phyloP scores from a whole-genome alignment of 371 early-diverging fungal species.

The Mortierella polycephala region DNA sequence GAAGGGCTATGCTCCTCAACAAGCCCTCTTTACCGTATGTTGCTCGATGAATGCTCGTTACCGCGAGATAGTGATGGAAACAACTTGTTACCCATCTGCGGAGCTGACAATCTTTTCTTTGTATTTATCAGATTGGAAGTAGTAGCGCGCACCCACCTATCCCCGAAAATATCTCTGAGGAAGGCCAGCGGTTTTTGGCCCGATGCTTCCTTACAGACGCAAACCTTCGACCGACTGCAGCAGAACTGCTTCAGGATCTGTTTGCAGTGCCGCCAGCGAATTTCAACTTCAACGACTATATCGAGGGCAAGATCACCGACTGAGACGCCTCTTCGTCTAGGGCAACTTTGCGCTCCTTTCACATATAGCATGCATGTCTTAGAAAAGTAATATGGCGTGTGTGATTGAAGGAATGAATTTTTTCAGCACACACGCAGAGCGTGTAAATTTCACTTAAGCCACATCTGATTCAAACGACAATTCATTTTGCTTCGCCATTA shows the following conservation, averaged over 20 bases:
- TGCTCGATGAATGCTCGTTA: too few species aligned
- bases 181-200: slow-evolving; percentile 71
- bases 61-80: too few species aligned
- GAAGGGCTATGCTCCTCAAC: slow-evolving; percentile 74
- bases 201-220: slow-evolving; percentile 81
- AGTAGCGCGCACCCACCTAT: slow-evolving; percentile 71
- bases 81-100: background rate
- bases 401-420: too few species aligned
- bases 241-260: slow-evolving; percentile 63
- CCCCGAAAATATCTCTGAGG: slow-evolving; percentile 71
- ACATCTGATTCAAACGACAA: too few species aligned
- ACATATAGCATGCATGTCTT: too few species aligned
- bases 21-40: slow-evolving; percentile 76
- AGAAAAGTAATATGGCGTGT: too few species aligned
- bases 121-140: slow-evolving; percentile 52
- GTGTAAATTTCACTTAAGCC: too few species aligned
- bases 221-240: slow-evolving; percentile 70
- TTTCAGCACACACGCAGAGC: too few species aligned
- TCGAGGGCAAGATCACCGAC: slow-evolving; percentile 42
- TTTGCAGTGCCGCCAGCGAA: slow-evolving; percentile 59
- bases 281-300: slow-evolving; percentile 64
- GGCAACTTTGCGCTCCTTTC: too few species aligned
- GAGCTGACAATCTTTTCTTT: background rate
- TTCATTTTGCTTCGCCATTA: too few species aligned
- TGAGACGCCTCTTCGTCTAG: background rate